A percentile compares a stretch with the other conserved stretches of the same genome.
Conservation (phyloP, 2,329 filamentous ascomycete genomes). For the Penicillium paneum region DNA sequence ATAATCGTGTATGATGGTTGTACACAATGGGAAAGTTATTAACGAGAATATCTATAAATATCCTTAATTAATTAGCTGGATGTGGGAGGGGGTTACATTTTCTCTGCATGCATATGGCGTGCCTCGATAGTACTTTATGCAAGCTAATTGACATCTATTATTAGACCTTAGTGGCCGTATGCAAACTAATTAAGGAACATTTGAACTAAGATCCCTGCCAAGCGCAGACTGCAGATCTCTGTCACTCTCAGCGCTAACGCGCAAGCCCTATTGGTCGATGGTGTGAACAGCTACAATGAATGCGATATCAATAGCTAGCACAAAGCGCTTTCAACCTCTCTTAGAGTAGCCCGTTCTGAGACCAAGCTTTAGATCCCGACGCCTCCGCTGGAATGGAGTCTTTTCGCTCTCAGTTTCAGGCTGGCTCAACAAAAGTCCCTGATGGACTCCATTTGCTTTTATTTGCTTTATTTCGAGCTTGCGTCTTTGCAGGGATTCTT, state of each 20-base stretch:
- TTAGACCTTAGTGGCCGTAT: slow-evolving; percentile 1
- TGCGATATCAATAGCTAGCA: slow-evolving; percentile 3
- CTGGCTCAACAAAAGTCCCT: not conserved
- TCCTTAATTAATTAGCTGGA: not conserved
- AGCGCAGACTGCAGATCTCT: slow-evolving; percentile 10
- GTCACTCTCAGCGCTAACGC: slow-evolving; percentile 19
- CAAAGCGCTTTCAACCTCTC: slow-evolving; percentile 8
- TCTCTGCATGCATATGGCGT: not conserved
- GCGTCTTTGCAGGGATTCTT: slow-evolving; percentile 3
- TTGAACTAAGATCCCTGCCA: not conserved
- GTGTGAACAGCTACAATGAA: not conserved
- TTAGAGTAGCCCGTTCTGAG: not conserved
- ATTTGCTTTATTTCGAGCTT: not conserved
- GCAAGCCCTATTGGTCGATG: slow-evolving; percentile 10
- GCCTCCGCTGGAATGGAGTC: slow-evolving; percentile 12
- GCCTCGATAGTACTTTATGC: not conserved
- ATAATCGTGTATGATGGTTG: not conserved
- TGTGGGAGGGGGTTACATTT: not conserved
- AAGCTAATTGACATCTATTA: slow-evolving; percentile 23
- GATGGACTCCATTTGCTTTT: not conserved
- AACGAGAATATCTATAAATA: not conserved
- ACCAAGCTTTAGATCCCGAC: slow-evolving; percentile 26
- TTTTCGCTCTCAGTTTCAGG: not conserved
- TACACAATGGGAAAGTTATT: not conserved
- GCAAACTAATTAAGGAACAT: slow-evolving; percentile 21